Base-by-base conservation (phyloP, 768 basidiomycete genomes). In the Suillus luteus region DNA sequence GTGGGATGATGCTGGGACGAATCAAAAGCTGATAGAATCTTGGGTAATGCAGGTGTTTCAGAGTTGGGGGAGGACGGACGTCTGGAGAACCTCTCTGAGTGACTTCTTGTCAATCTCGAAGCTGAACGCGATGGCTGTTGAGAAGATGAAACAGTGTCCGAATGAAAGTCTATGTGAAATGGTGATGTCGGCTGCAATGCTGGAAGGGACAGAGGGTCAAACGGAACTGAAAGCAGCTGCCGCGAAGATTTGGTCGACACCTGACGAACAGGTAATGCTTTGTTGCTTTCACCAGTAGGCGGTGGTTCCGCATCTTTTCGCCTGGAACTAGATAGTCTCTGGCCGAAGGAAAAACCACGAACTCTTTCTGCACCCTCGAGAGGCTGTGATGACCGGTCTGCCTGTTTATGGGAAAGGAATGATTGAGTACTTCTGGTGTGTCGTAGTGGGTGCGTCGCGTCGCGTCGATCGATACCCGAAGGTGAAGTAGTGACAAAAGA, bases 271-370 rank as follows among this genome's bases (percentile, higher is more conserved):
- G 75, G 63, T 44, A 71, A 41, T 27, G 64, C 41, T 33, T 59
- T 65, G 35, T 67, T 46, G 66, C 73, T 65, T 65, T 67, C 46
- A 74, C 76, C 41, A 43, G 65, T 59, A 12, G 59, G 73, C 52
- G 80, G 79, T 59, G 80, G 79, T n/a, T 75, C 79, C 63, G 83
- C 85, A 14, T 67, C 73, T 57, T 77, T 74, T 31, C 77, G 80
- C 68, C 86, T 86, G 12, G 71, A 61, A 31, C 82, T 77, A 8
- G 77, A 69, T 52, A 72, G 72, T n/a, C 77, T 64, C 4, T 83
- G 77, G 15, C 82, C 85, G 62, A 90, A 77, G 0, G 90, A 91
- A 15, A 87, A 65, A 3, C 88, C 87, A 62, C 89, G 81, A 43
- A 73, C 54, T 59, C 48, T 65, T 51, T 55, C 60, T 17, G 63